Conservation (phyloP, 164 flowering plant genomes). For the Chimonanthus salicifolius region DNA sequence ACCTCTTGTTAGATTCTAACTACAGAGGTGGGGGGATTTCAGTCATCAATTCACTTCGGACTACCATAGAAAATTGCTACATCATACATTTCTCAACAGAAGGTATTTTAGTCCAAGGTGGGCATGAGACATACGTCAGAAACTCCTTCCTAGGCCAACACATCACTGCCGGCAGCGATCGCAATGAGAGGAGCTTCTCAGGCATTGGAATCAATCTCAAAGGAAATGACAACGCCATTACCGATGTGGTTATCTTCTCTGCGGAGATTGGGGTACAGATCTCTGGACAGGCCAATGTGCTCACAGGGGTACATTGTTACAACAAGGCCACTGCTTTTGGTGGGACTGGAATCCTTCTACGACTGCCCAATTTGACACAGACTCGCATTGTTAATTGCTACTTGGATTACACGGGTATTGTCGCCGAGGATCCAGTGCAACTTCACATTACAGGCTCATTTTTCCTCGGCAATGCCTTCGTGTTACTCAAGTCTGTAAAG, state of each 20-base stretch:
- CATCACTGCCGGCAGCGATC: conserved; percentile 74
- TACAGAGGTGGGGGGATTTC: conserved; percentile 67
- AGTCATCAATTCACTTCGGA: conserved; percentile 62
- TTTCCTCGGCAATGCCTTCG: conserved; percentile 75
- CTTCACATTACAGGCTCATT: conserved; percentile 53
- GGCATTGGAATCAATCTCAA: conserved; percentile 58
- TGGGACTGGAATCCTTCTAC: conserved; percentile 74
- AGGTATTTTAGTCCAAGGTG: conserved; percentile 55
- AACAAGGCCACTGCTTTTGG: conserved; percentile 93
- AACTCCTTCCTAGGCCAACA: conserved; percentile 85
- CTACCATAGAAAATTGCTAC: conserved; percentile 78
- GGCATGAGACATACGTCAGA: conserved; percentile 76
- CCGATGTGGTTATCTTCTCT: conserved; percentile 77
- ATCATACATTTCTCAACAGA: conserved; percentile 55
- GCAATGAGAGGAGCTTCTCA: conserved; percentile 51
- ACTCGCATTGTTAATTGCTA: conserved; percentile 76
- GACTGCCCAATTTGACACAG: conserved; percentile 59
- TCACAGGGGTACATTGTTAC: conserved; percentile 86
- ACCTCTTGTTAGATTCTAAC: conserved; percentile 65
- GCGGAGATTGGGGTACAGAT: conserved; percentile 55
- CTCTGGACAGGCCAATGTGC: conserved; percentile 66
- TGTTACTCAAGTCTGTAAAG: conserved; percentile 55
- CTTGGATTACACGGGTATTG: conserved; percentile 83
- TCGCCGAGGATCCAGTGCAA: conserved; percentile 92
- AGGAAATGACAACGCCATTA: conserved; percentile 77